Evolutionary conservation across 495 filamentous ascomycete genomes (phyloP), one percentile per base, ranked within the genome.

Genomic region (Xylaria longipes): DNA sequence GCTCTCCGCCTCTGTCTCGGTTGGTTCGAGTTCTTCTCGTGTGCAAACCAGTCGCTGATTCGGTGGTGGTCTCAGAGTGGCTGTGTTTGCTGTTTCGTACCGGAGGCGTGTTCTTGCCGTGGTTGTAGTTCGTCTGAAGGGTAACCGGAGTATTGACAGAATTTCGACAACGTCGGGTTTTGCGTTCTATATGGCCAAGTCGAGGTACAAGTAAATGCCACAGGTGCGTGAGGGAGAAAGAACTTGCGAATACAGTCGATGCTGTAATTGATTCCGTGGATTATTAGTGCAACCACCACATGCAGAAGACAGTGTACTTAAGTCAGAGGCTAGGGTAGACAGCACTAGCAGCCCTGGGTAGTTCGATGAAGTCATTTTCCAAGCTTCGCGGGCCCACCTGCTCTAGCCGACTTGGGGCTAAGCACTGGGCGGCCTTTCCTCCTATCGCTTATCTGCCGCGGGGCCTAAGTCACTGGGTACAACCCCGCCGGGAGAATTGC

Each of bases 301-400:
- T 6, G 15, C 6, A n/a, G 17, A 20, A 33, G 54, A 37, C 14
- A n/a, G n/a, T n/a, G n/a, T n/a, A 45, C 15, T 4, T 45, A 46
- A 20, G 15, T 20, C 5, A 11, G 22, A 8, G 15, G 22, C 50
- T 54, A 11, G 25, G 50, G 50, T 54, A 27, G 50, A 25, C 29
- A 54, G 27, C 25, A 54, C 22, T 29, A 48, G 7, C 27, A 25
- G n/a, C n/a, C n/a, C n/a, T 20, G 5, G 58, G 35, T 39, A n/a
- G 27, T 15, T 52, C 57, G 68, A 70, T 70, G 68, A 70, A 70
- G 68, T 70, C 68, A 70, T 70, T 64, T 54, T 64, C 43, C 41
- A 37, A 41, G 58, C 29, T 62, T 29, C 45, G 33, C 43, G 41
- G 66, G 54, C 37, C 33, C 29, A 6, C 29, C 45, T 52, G n/a